These are phyloP conservation scores for Avicennia marina DNA, from an alignment of 257 asterid species.

Conservation along the genomic window DNA sequence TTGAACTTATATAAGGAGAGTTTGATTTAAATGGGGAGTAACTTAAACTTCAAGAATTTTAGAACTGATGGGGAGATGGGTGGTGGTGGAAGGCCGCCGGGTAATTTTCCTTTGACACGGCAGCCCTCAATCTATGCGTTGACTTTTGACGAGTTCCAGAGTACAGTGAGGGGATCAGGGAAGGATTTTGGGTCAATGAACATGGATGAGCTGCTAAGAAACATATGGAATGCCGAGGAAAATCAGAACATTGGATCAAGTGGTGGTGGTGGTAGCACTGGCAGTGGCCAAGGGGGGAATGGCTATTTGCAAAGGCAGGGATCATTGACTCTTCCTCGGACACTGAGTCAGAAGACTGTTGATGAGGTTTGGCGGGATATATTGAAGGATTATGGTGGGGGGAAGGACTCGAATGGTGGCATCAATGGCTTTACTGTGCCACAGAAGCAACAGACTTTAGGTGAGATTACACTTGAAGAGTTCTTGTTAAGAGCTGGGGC, in stretches of 20 bases:
- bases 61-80: slow-evolving; percentile 40
- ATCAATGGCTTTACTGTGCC: slow-evolving; percentile 40
- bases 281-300: slow-evolving; percentile 66
- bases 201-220: slow-evolving; percentile 90
- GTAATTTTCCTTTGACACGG: slow-evolving; percentile 40
- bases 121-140: slow-evolving; percentile 74
- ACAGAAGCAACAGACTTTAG: slow-evolving; percentile 64
- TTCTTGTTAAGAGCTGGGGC: slow-evolving; percentile 77
- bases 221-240: slow-evolving; percentile 89
- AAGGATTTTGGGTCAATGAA: slow-evolving; percentile 98
- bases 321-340: slow-evolving; percentile 79
- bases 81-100: slow-evolving; percentile 43
- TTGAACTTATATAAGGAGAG: slow-evolving; percentile 3
- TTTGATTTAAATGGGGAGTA: slow-evolving; percentile 59
- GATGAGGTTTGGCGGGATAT: slow-evolving; percentile 89
- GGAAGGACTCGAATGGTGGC: slow-evolving; percentile 28
- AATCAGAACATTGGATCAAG: slow-evolving; percentile 46
- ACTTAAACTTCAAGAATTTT: slow-evolving; percentile 58
- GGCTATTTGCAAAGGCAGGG: slow-evolving; percentile 60
- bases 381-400: slow-evolving; percentile 42
- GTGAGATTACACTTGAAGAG: slow-evolving; percentile 85
- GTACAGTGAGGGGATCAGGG: slow-evolving; percentile 49
- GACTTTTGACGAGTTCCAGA: slow-evolving; percentile 92
- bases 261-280: slow-evolving; percentile 39
- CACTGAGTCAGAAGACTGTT: slow-evolving; percentile 79